Evolutionary conservation across 495 filamentous ascomycete genomes (phyloP).

Genomic region (Astrocystis sublimbata): DNA sequence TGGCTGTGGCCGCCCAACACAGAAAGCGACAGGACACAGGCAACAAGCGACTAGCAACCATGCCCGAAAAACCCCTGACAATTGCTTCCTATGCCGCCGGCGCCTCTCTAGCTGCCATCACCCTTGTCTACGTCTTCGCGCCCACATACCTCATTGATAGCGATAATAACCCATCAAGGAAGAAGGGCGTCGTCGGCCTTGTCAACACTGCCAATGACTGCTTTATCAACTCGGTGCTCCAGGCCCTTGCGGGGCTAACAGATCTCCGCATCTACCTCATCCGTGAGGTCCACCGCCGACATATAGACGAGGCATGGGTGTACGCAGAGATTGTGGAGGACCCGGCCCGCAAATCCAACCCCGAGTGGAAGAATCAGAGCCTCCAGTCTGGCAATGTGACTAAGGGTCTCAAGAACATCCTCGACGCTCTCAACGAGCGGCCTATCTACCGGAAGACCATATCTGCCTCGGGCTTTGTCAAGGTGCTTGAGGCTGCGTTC

Average conservation of each 20-base stretch:
- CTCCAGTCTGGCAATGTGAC: slow-evolving; percentile 80
- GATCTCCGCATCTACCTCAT: slow-evolving; percentile 90
- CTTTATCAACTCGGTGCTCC: slow-evolving; percentile 97
- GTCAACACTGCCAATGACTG: slow-evolving; percentile 95
- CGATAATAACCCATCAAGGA: slow-evolving; percentile 67
- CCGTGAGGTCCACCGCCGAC: slow-evolving; percentile 78
- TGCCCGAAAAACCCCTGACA: slow-evolving; percentile 85
- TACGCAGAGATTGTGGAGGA: slow-evolving; percentile 58
- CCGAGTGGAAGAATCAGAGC: slow-evolving; percentile 68
- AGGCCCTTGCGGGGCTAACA: slow-evolving; percentile 91
- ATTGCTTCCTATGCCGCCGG: slow-evolving; percentile 93
- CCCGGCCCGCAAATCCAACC: slow-evolving; percentile 45
- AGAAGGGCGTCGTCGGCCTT: slow-evolving; percentile 88
- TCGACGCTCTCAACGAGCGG: slow-evolving; percentile 91
- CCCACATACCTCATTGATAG: slow-evolving; percentile 92
- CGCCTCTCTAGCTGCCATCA: slow-evolving; percentile 93
- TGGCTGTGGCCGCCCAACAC: too few species aligned
- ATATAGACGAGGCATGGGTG: slow-evolving; percentile 69
- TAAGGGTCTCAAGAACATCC: slow-evolving; percentile 84
- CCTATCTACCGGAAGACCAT: slow-evolving; percentile 95
- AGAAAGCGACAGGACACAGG: too few species aligned
- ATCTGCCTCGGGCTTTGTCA: slow-evolving; percentile 76
- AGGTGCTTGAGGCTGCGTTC: slow-evolving; percentile 80
- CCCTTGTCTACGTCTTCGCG: slow-evolving; percentile 93
- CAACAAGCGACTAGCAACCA: slow-evolving; percentile 51